Percentiles rank a stretch among this genome's conserved stretches.
Evolutionary conservation across 192 early-diverging fungal species (phyloP).

Genomic region (Spizellomyces punctatus): DNA sequence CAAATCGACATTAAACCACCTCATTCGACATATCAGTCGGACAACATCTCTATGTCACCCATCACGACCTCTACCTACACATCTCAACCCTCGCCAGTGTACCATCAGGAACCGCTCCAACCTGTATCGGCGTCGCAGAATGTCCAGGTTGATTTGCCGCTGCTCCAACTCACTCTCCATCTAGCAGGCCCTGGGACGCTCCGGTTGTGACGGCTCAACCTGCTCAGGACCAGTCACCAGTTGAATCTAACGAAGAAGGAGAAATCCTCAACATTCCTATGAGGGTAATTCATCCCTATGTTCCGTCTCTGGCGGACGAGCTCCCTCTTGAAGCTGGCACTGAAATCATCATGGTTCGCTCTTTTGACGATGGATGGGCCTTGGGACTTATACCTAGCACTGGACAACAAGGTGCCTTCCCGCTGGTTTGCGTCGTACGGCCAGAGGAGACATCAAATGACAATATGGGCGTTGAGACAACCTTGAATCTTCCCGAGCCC

Average conservation of each 20-base stretch:
- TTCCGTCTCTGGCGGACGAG: constrained; percentile 32
- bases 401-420: constrained; percentile 77
- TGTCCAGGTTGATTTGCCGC: too few species aligned
- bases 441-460: constrained; percentile 3
- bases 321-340: constrained; percentile 28
- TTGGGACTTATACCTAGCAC: constrained; percentile 78
- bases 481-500: neutral
- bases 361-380: constrained; percentile 92
- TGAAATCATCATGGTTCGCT: constrained; percentile 32
- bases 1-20: neutral
- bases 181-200: too few species aligned
- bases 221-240: too few species aligned
- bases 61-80: too few species aligned
- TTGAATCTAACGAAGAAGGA: too few species aligned
- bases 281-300: constrained; percentile 33
- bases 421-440: constrained; percentile 72
- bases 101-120: too few species aligned
- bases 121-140: too few species aligned
- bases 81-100: too few species aligned
- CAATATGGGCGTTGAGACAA: neutral
- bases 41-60: neutral
- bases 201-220: too few species aligned
- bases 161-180: too few species aligned
- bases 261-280: constrained; percentile 13
- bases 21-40: neutral